A percentile compares a stretch with the other conserved stretches of the same genome.
These are phyloP conservation scores for Trichophyton mentagrophytes DNA, from an alignment of 2,329 filamentous ascomycete genomes.

Conservation along the genomic window DNA sequence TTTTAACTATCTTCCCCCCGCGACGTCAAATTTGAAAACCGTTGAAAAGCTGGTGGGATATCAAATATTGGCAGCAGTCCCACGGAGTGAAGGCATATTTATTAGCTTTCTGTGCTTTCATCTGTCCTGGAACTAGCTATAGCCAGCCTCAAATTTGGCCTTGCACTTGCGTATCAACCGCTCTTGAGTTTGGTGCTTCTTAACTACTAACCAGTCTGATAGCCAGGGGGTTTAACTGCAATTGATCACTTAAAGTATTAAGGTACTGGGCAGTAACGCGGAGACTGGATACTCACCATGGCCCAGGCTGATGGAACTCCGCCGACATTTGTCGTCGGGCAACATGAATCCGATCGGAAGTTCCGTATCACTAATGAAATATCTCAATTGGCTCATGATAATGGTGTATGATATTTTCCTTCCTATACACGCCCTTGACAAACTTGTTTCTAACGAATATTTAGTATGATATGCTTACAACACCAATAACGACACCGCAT, in stretches of 20 bases:
- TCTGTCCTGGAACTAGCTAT: not conserved
- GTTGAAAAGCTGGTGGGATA: not conserved
- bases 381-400: conserved; percentile 44
- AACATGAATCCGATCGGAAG: conserved; percentile 45
- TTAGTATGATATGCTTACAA: conserved; percentile 55
- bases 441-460: conserved; percentile 9
- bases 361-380: conserved; percentile 34
- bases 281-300: conserved; percentile 4
- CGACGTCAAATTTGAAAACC: not conserved
- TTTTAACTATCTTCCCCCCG: not conserved
- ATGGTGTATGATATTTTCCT: conserved; percentile 33
- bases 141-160: not conserved
- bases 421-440: not conserved
- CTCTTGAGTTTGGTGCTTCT: not conserved
- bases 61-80: not conserved
- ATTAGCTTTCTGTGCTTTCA: not conserved
- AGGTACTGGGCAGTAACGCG: too few species aligned
- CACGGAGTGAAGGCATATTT: not conserved
- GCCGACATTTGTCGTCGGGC: conserved; percentile 47
- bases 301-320: conserved; percentile 16
- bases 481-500: conserved; percentile 46
- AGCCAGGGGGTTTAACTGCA: too few species aligned
- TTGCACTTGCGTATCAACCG: not conserved
- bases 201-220: not conserved
- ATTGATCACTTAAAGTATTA: too few species aligned